These are phyloP conservation scores for Clavispora carvajalis DNA, from an alignment of 805 yeast genomes.

Conservation along the genomic window DNA sequence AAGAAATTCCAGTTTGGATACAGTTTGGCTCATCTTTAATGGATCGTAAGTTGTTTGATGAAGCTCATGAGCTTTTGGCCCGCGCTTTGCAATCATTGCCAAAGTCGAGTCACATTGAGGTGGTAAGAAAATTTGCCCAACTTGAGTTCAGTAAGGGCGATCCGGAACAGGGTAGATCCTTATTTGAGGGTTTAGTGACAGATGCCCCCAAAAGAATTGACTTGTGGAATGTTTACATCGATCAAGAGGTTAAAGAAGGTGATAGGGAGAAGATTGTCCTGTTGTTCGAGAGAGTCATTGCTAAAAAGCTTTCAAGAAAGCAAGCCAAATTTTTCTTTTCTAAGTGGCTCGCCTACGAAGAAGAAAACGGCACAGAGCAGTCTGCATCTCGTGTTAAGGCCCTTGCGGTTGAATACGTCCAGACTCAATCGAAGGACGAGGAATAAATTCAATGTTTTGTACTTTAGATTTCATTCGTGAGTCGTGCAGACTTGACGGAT, in stretches of 20 bases:
- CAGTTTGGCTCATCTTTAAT: conserved; percentile 73
- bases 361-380: conserved; percentile 59
- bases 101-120: conserved; percentile 68
- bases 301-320: conserved; percentile 66
- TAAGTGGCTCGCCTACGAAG: conserved; percentile 85
- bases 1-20: conserved; percentile 70
- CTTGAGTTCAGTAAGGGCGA: conserved; percentile 85
- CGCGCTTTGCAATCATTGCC: conserved; percentile 68
- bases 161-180: conserved; percentile 88
- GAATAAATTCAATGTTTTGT: conserved; percentile 3
- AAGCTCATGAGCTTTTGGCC: conserved; percentile 69
- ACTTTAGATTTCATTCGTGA: not conserved
- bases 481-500: not conserved
- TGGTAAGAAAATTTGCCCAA: conserved; percentile 84
- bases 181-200: conserved; percentile 85
- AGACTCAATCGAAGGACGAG: conserved; percentile 17
- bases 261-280: conserved; percentile 65
- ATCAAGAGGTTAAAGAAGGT: conserved; percentile 73
- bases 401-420: conserved; percentile 77
- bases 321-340: conserved; percentile 94
- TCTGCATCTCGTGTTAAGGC: conserved; percentile 82
- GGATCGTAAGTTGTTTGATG: conserved; percentile 50
- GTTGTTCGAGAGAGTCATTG: conserved; percentile 74
- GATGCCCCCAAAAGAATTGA: conserved; percentile 91
- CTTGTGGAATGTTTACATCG: conserved; percentile 92